Evolutionary conservation across 2,329 filamentous ascomycete species (phyloP).

Genomic region (Paecilomyces niveus): DNA sequence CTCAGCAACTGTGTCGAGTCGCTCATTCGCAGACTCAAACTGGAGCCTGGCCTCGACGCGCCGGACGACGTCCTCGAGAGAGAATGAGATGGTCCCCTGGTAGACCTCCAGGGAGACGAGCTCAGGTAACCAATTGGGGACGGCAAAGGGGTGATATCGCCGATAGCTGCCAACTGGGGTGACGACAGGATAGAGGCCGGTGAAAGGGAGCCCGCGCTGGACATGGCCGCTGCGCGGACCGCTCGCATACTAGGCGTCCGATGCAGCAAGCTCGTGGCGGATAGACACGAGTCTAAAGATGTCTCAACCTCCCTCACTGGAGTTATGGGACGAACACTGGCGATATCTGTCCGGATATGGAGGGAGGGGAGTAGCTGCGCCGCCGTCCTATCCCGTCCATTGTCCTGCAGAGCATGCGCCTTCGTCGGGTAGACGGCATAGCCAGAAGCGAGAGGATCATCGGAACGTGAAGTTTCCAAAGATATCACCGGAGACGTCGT

Average conservation of each 20-base stretch:
- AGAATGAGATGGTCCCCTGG: slow-evolving; percentile 50
- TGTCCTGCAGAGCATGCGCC: not conserved
- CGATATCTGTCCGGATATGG: slow-evolving; percentile 29
- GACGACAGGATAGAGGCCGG: slow-evolving; percentile 65
- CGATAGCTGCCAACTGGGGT: slow-evolving; percentile 67
- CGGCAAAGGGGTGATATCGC: slow-evolving; percentile 70
- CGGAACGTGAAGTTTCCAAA: not conserved
- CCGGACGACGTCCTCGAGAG: slow-evolving; percentile 37
- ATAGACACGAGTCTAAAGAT: slow-evolving; percentile 32
- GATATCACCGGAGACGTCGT: slow-evolving; percentile 1
- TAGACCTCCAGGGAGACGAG: slow-evolving; percentile 32
- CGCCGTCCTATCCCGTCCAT: not conserved
- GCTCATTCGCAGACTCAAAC: slow-evolving; percentile 24
- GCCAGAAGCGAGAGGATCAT: not conserved
- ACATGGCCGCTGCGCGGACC: slow-evolving; percentile 28
- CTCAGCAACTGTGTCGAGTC: slow-evolving; percentile 29
- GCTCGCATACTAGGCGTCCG: slow-evolving; percentile 40
- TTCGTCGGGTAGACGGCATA: not conserved
- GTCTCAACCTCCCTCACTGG: slow-evolving; percentile 26
- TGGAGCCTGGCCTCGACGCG: slow-evolving; percentile 31
- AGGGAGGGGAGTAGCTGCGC: slow-evolving; percentile 19
- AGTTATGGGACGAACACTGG: slow-evolving; percentile 16
- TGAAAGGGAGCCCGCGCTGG: slow-evolving; percentile 41
- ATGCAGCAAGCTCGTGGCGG: slow-evolving; percentile 35
- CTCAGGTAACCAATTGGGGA: slow-evolving; percentile 57